phyloP scores from a whole-genome alignment of 495 filamentous ascomycete species.

The Pseudoneurospora amorphoporcata region DNA sequence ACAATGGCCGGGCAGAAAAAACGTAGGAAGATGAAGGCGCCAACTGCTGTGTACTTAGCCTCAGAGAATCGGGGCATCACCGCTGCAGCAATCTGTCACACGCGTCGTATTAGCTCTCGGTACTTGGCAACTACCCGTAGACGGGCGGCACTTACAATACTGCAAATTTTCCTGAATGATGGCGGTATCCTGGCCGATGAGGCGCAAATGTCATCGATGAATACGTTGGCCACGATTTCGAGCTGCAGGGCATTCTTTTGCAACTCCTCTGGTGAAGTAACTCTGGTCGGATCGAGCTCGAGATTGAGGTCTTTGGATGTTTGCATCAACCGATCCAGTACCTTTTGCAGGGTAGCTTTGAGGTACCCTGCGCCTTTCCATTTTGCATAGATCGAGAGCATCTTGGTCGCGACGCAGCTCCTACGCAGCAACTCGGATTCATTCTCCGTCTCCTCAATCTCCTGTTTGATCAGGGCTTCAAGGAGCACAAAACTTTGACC shows the following conservation, averaged over 20 bases:
- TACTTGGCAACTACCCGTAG: background rate
- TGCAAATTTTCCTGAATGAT: conserved; percentile 55
- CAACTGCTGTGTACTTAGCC: conserved; percentile 61
- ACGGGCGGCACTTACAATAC: conserved; percentile 33
- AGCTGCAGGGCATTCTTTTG: conserved; percentile 51
- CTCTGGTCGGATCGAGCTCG: conserved; percentile 51
- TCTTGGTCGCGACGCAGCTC: conserved; percentile 58
- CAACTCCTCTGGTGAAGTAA: conserved; percentile 45
- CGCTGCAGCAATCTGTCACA: conserved; percentile 40
- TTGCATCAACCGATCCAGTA: conserved; percentile 48
- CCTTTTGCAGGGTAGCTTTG: conserved; percentile 51
- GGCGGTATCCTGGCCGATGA: conserved; percentile 48
- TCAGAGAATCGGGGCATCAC: conserved; percentile 51
- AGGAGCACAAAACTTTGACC: conserved; percentile 49
- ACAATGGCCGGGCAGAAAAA: conserved; percentile 64
- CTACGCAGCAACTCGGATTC: conserved; percentile 52
- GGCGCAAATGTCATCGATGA: conserved; percentile 55
- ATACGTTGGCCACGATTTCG: conserved; percentile 50
- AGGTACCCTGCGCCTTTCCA: conserved; percentile 57
- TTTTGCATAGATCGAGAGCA: conserved; percentile 56
- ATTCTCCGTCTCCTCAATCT: conserved; percentile 56
- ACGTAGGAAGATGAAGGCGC: conserved; percentile 57
- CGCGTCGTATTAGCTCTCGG: background rate
- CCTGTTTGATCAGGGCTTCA: conserved; percentile 53
- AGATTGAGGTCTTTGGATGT: conserved; percentile 52